Conservation (phyloP, 495 filamentous ascomycete species). For the Penicillium roqueforti region DNA sequence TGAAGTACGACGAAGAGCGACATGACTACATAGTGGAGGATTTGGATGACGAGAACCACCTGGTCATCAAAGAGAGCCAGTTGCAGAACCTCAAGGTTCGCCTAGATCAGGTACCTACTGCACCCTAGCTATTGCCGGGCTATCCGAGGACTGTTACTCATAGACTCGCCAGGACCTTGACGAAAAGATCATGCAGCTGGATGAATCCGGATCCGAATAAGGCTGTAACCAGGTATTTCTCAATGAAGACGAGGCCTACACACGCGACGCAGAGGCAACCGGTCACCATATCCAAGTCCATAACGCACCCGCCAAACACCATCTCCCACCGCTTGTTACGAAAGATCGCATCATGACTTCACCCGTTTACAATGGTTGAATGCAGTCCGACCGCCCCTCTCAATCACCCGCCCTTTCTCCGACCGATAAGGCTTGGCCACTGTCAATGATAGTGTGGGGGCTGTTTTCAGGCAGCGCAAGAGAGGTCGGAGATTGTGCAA, state of each 20-base stretch:
- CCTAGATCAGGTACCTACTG: conserved; percentile 54
- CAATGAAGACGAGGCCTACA: neutral
- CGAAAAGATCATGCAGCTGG: conserved; percentile 51
- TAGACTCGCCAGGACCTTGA: conserved; percentile 42
- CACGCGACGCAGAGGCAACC: neutral
- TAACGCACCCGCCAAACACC: neutral
- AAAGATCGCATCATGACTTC: neutral
- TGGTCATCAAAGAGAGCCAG: conserved; percentile 69
- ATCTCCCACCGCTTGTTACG: neutral
- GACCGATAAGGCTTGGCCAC: neutral
- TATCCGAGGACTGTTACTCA: conserved; percentile 1
- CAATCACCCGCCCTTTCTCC: neutral
- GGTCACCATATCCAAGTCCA: neutral
- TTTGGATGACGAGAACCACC: conserved; percentile 62
- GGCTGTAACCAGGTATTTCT: no score
- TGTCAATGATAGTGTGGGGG: neutral
- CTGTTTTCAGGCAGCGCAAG: no score
- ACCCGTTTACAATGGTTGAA: neutral
- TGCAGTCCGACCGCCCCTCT: neutral
- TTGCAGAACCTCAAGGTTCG: conserved; percentile 55
- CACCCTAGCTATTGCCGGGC: neutral
- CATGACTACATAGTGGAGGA: conserved; percentile 75
- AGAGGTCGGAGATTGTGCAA: neutral
- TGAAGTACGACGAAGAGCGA: conserved; percentile 62
- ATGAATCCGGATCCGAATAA: conserved; percentile 50